Evolutionary conservation across 768 basidiomycete species (phyloP), one percentile per base, ranked within the genome.

Genomic region (Mrakia blollopis): DNA sequence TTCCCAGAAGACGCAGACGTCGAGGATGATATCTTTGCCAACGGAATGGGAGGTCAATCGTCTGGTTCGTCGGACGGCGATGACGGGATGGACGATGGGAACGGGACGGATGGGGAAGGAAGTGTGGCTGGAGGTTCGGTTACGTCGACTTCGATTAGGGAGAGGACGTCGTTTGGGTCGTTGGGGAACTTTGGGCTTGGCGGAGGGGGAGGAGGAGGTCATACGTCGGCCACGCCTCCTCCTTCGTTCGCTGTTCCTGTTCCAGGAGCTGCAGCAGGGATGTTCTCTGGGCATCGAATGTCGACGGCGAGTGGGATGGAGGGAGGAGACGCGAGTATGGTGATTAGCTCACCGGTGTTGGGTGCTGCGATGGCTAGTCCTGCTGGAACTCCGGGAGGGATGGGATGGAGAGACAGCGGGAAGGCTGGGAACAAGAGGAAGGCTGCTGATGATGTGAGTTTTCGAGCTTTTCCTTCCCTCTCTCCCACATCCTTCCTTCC

Each of bases 71-170:
- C 35, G 16, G 65, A 68, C 65, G 65, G 44, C 65, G 65, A 68
- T 39, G 65, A 68, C 65, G 65, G 65, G 18, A 68, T 68, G 65
- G 65, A 68, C 65, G 65, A 68, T 25, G 65, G 65, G 25, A 39
- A n/a, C 35, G 65, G 65, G 25, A 68, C 65, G 37, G 65, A 68
- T 23, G 25, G 25, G 35, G 65, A 68, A 68, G 65, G 65, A 1
- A 68, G 65, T 23, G 65, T 68, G 4, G 65, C 35, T n/a, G 65
- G 30, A 21, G 63, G 37, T 23, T 68, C 65, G 3, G 37, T 68
- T 9, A 68, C 37, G 21, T 68, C 65, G 21, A 68, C 65, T 9
- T 68, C 65, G 35, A 68, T 68, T 23, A 39, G 65, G 25, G 65
- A 68, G 8, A 32, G 65, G 65, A 68, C 65, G 7, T 68, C 65